Conservation (phyloP, 2,329 filamentous ascomycete species). For the Sphaerostilbella broomeana region DNA sequence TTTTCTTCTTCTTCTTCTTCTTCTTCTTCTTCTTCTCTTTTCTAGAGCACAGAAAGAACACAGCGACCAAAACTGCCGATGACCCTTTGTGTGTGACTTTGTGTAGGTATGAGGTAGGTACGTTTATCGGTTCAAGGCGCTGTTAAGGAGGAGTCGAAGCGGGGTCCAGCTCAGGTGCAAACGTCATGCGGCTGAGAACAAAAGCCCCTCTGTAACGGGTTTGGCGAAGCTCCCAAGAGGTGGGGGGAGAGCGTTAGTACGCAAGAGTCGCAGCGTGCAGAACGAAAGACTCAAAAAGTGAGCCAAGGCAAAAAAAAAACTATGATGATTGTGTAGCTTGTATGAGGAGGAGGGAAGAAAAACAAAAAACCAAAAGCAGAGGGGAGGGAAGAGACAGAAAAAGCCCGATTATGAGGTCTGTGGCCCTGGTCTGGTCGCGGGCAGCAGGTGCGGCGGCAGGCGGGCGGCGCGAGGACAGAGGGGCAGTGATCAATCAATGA, state of each 20-base stretch:
- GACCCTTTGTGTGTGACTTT: not conserved
- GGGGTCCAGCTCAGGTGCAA: slow-evolving; percentile 5
- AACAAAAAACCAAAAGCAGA: not conserved
- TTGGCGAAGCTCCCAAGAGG: not conserved
- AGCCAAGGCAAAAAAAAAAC: not conserved
- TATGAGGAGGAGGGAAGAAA: not conserved
- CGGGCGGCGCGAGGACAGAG: slow-evolving; percentile 8
- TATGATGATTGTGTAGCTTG: not conserved
- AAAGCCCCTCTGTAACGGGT: slow-evolving; percentile 3
- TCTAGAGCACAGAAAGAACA: not conserved
- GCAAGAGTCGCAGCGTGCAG: not conserved
- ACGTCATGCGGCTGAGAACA: slow-evolving; percentile 12
- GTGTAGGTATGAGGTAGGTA: slow-evolving; percentile 6
- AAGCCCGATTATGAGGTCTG: slow-evolving; percentile 10
- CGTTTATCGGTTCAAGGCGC: slow-evolving; percentile 9
- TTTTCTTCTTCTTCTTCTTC: not conserved
- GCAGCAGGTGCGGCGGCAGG: slow-evolving; percentile 1
- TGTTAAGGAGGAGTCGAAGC: slow-evolving; percentile 9
- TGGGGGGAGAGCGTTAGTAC: not conserved
- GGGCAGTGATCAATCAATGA: slow-evolving; percentile 9
- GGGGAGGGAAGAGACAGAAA: not conserved
- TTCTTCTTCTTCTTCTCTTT: not conserved
- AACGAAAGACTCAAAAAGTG: not conserved
- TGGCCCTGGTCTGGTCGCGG: slow-evolving; percentile 7
- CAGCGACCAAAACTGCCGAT: not conserved